Evolutionary conservation across 352 stramenopile genomes (phyloP).

Genomic region (Pseudoperonospora humuli): DNA sequence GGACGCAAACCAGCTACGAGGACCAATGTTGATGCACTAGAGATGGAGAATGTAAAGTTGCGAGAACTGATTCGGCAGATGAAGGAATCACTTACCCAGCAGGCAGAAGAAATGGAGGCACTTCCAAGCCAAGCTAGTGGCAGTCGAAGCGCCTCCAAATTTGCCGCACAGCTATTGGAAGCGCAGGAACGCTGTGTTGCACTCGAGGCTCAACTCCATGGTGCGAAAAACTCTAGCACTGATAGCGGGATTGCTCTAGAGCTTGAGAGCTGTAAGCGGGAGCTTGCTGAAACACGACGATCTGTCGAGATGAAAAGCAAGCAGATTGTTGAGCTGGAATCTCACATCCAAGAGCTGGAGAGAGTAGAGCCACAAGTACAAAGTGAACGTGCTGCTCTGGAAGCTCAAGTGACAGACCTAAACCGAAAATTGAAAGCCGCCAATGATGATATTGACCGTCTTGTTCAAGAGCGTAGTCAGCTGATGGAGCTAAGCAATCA

Average conservation of each 20-base stretch:
- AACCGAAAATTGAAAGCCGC: slow-evolving; percentile 37
- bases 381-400: slow-evolving; percentile 17
- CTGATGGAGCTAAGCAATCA: slow-evolving; percentile 82
- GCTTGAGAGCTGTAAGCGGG: slow-evolving; percentile 33
- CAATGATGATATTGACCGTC: slow-evolving; percentile 50
- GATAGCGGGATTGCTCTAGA: slow-evolving; percentile 7
- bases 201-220: slow-evolving; percentile 34
- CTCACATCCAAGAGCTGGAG: slow-evolving; percentile 19
- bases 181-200: slow-evolving; percentile 33
- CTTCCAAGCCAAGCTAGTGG: slow-evolving; percentile 4
- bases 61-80: slow-evolving; percentile 74
- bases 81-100: slow-evolving; percentile 53
- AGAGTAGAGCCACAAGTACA: slow-evolving; percentile 7
- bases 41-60: slow-evolving; percentile 53
- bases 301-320: slow-evolving; percentile 36
- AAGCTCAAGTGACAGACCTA: slow-evolving; percentile 31
- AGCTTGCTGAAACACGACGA: slow-evolving; percentile 37
- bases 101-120: slow-evolving; percentile 26
- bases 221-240: slow-evolving; percentile 8
- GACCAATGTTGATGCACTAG: slow-evolving; percentile 19
- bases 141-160: slow-evolving; percentile 11
- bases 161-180: slow-evolving; percentile 24
- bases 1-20: neutral
- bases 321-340: slow-evolving; percentile 40
- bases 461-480: slow-evolving; percentile 55